Conservation (phyloP, 2,329 filamentous ascomycete genomes). For the Aureobasidium leucospermi region DNA sequence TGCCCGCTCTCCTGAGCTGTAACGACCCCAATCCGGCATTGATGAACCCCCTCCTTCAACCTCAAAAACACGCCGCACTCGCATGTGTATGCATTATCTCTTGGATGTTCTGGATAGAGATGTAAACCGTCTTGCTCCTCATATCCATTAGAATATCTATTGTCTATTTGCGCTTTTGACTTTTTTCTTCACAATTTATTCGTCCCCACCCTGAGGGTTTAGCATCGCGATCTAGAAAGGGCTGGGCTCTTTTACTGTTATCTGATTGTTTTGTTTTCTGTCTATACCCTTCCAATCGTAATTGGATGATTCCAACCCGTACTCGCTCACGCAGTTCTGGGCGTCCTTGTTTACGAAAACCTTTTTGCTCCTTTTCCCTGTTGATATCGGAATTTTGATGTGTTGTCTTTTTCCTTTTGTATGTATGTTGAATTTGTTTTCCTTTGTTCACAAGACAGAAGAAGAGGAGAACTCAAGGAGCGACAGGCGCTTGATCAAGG, state of each 20-base stretch:
- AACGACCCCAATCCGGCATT: conserved; percentile 13
- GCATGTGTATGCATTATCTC: background rate
- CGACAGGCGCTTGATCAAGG: background rate
- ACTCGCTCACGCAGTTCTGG: background rate
- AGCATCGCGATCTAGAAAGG: conserved; percentile 8
- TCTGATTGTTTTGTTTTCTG: background rate
- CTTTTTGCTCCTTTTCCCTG: background rate
- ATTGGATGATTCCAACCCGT: background rate
- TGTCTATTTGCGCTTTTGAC: background rate
- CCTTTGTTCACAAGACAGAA: background rate
- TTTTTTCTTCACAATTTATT: background rate
- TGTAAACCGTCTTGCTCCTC: background rate
- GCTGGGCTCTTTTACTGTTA: conserved; percentile 11
- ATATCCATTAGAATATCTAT: background rate
- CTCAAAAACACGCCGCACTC: background rate
- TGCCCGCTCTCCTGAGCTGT: background rate
- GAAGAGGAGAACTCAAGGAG: background rate
- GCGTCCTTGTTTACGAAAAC: background rate
- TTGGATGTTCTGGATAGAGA: background rate
- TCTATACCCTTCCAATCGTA: conserved; percentile 9
- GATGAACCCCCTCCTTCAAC: background rate
- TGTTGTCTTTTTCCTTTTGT: background rate
- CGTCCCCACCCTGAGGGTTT: conserved; percentile 9
- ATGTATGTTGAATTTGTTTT: background rate
- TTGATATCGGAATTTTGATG: background rate